phyloP scores from a whole-genome alignment of 495 filamentous ascomycete genomes.

The Penicillium lividum region DNA sequence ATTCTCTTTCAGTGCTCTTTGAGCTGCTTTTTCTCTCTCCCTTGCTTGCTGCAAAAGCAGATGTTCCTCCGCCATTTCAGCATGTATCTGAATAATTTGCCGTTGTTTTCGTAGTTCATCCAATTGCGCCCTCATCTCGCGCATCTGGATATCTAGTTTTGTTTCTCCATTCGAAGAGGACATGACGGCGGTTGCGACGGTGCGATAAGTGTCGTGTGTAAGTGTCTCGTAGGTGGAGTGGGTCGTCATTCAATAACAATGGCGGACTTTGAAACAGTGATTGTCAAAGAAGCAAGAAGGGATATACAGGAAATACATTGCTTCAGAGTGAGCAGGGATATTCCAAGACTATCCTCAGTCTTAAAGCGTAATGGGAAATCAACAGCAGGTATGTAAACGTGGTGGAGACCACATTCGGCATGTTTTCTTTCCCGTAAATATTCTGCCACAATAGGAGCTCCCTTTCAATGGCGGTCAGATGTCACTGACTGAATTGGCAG shows the following conservation, averaged over 20 bases:
- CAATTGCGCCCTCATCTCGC: neutral
- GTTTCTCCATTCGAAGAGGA: neutral
- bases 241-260: no score
- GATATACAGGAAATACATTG: no score
- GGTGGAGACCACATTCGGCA: no score
- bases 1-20: no score
- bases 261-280: no score
- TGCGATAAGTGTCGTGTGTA: neutral
- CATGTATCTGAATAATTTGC: slow-evolving; percentile 1
- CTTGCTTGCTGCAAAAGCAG: neutral
- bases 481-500: neutral
- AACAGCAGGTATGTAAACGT: no score
- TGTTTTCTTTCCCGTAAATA: neutral
- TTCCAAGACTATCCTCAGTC: no score
- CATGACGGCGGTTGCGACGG: neutral
- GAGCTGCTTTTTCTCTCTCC: slow-evolving; percentile 1
- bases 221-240: neutral
- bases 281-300: no score
- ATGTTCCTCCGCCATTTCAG: no score
- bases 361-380: no score
- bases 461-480: neutral
- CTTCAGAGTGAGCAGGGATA: no score
- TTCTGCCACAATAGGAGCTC: neutral
- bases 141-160: neutral
- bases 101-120: neutral